Percentiles rank a stretch among this genome's conserved stretches.
Conservation (phyloP, 179 eudicot species). For the Gypsophila paniculata region DNA sequence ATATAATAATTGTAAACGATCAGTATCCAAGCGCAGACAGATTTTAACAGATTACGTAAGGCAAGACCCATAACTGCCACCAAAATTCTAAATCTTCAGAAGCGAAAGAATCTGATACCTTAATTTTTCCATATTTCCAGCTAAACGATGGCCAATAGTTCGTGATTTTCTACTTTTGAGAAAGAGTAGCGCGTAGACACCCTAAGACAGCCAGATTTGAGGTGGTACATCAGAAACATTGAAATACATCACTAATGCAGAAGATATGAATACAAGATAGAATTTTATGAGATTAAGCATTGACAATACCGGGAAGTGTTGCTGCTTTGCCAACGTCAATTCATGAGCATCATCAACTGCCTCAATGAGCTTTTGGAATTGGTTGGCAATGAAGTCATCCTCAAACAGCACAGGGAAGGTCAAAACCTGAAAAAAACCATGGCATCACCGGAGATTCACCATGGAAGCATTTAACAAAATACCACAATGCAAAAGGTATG, state of each 20-base stretch:
- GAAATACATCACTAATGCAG: background rate
- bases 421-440: constrained; percentile 52
- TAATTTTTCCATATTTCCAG: constrained; percentile 79
- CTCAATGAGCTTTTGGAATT: constrained; percentile 79
- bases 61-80: background rate
- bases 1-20: background rate
- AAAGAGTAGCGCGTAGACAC: constrained; percentile 85
- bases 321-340: constrained; percentile 71
- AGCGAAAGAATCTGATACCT: constrained; percentile 44
- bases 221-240: constrained; percentile 15
- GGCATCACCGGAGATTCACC: constrained; percentile 17
- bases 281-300: constrained; percentile 3
- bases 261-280: background rate
- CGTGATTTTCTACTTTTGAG: constrained; percentile 75
- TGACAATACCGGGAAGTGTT: constrained; percentile 71
- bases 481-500: background rate
- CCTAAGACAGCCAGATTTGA: constrained; percentile 42
- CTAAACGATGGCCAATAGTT: constrained; percentile 81
- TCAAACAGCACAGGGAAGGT: constrained; percentile 79
- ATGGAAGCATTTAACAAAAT: constrained; percentile 3
- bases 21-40: background rate
- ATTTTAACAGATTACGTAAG: background rate
- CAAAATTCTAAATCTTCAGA: background rate
- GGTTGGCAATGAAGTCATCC: constrained; percentile 61
- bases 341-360: constrained; percentile 85